A percentile compares a stretch with the other conserved stretches of the same genome.
phyloP scores from a whole-genome alignment of 345 rosid species.

The Bruguiera gymnorhiza region DNA sequence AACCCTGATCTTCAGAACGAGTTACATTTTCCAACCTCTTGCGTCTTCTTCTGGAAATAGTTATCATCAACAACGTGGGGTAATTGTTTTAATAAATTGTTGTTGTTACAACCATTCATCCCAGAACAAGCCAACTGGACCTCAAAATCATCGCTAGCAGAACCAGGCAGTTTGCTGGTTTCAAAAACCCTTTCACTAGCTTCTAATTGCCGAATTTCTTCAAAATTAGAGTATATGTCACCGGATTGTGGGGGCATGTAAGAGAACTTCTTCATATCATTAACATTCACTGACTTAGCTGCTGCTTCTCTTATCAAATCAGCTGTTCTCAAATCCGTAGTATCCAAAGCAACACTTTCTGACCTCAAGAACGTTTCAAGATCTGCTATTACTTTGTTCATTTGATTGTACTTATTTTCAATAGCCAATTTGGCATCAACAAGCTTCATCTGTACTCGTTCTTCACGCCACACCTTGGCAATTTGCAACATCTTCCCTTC shows the following conservation, averaged over 20 bases:
- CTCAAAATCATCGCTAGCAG: constrained; percentile 10
- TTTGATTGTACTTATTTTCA: constrained; percentile 15
- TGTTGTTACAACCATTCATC: constrained; percentile 8
- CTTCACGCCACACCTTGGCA: constrained; percentile 51
- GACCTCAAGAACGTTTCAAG: constrained; percentile 12
- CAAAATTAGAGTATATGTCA: constrained; percentile 13
- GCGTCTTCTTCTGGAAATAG: constrained; percentile 9
- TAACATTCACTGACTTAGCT: constrained; percentile 6
- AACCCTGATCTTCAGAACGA: constrained; percentile 19
- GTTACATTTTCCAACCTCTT: neutral
- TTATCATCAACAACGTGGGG: neutral
- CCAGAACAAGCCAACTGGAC: constrained; percentile 5
- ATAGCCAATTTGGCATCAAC: constrained; percentile 18
- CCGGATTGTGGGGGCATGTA: constrained; percentile 1
- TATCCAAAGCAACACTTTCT: neutral
- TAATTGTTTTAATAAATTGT: constrained; percentile 6
- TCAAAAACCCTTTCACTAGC: constrained; percentile 3
- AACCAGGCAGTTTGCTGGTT: neutral
- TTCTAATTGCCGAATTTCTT: constrained; percentile 4
- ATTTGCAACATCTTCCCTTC: constrained; percentile 45
- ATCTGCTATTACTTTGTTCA: constrained; percentile 17
- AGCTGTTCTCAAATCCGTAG: constrained; percentile 4
- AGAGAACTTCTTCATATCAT: constrained; percentile 9
- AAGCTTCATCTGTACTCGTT: constrained; percentile 39
- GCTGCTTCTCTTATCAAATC: constrained; percentile 7